These are phyloP conservation scores for Cyberlindnera petersonii DNA, from an alignment of 805 yeast genomes.

Conservation along the genomic window DNA sequence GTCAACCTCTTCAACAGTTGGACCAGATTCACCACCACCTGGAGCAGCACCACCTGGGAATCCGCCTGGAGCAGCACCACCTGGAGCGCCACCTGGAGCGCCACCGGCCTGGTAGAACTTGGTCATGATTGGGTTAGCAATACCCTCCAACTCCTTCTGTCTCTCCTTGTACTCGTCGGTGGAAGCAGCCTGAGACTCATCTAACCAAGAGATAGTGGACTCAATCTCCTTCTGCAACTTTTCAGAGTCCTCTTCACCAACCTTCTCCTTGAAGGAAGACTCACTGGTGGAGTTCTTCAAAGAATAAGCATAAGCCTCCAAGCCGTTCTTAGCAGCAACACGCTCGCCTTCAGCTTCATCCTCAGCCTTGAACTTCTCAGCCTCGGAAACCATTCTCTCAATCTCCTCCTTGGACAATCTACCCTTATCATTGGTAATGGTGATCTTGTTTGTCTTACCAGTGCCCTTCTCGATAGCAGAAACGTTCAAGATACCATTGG, in stretches of 20 bases:
- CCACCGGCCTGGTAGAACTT: slow-evolving; percentile 96
- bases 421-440: slow-evolving; percentile 98
- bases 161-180: slow-evolving; percentile 89
- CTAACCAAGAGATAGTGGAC: slow-evolving; percentile 87
- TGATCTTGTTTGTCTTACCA: slow-evolving; percentile 94
- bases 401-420: slow-evolving; percentile 97
- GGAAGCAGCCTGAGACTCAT: slow-evolving; percentile 85
- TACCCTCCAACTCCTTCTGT: slow-evolving; percentile 94
- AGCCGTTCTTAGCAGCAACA: slow-evolving; percentile 90
- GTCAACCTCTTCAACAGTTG: slow-evolving; percentile 83
- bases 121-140: slow-evolving; percentile 95
- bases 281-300: slow-evolving; percentile 80
- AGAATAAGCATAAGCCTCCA: slow-evolving; percentile 94
- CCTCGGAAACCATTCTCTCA: slow-evolving; percentile 96
- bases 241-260: slow-evolving; percentile 68
- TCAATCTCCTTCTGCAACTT: slow-evolving; percentile 78
- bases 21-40: slow-evolving; percentile 50
- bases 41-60: slow-evolving; percentile 44
- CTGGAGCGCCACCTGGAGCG: slow-evolving; percentile 69
- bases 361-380: slow-evolving; percentile 96
- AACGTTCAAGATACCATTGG: slow-evolving; percentile 84
- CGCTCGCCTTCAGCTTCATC: slow-evolving; percentile 93
- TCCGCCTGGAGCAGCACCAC: slow-evolving; percentile 63
- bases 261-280: slow-evolving; percentile 72
- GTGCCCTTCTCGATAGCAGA: slow-evolving; percentile 98